Evolutionary conservation across 257 asterid species (phyloP).

Genomic region (Ilex aquifolium): DNA sequence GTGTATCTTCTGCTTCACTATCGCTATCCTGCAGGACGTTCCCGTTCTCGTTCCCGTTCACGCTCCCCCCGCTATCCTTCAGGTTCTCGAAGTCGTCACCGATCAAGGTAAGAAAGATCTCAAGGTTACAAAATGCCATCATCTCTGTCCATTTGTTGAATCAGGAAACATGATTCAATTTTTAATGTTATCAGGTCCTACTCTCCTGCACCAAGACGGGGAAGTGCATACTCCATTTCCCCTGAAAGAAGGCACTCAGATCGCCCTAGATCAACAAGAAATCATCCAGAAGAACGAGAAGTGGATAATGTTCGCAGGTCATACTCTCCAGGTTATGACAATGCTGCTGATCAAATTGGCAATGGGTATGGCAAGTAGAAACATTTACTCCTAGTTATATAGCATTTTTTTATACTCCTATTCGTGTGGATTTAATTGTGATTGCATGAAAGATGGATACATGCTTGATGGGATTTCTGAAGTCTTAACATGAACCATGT

Average conservation of each 20-base stretch:
- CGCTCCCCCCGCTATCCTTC: conserved; percentile 30
- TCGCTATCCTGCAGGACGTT: conserved; percentile 15
- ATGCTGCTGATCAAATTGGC: conserved; percentile 12
- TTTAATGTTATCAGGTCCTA: conserved; percentile 14
- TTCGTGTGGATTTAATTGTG: too few relatives aligned
- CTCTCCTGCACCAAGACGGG: conserved; percentile 25
- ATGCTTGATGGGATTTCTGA: too few relatives aligned
- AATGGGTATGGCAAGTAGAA: conserved; percentile 17
- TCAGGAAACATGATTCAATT: background rate
- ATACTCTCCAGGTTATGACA: conserved; percentile 17
- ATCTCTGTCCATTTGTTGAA: background rate
- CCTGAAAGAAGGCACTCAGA: conserved; percentile 25
- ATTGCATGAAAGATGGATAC: too few relatives aligned
- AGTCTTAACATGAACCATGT: too few relatives aligned
- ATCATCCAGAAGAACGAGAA: conserved; percentile 13
- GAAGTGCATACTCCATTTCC: conserved; percentile 20
- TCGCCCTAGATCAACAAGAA: conserved; percentile 22
- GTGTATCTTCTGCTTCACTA: background rate
- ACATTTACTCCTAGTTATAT: background rate
- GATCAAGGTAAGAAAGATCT: conserved; percentile 21
- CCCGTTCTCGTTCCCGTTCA: conserved; percentile 23
- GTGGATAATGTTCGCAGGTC: conserved; percentile 11
- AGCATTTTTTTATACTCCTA: background rate
- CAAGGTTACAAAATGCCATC: background rate
- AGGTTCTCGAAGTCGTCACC: conserved; percentile 24